These are phyloP conservation scores for Tolypocladium amazonense DNA, from an alignment of 2,329 filamentous ascomycete species.

Conservation along the genomic window DNA sequence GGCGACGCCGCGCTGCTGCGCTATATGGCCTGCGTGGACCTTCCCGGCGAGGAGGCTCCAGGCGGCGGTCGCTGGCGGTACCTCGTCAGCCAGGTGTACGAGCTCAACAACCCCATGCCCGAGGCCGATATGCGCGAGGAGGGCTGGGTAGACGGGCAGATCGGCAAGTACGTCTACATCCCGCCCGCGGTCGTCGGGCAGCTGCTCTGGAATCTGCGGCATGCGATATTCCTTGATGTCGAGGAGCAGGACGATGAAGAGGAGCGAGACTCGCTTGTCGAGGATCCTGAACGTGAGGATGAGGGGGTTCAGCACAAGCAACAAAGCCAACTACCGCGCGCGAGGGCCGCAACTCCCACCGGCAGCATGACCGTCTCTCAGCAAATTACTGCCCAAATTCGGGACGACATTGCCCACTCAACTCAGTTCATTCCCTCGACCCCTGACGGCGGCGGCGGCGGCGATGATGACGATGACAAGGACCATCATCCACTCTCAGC, in stretches of 20 bases:
- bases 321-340: neutral
- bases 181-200: conserved; percentile 47
- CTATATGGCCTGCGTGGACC: conserved; percentile 47
- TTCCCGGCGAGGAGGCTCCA: conserved; percentile 30
- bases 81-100: conserved; percentile 38
- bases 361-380: conserved; percentile 33
- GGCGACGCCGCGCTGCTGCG: conserved; percentile 37
- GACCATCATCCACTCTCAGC: neutral
- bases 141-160: conserved; percentile 40
- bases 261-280: conserved; percentile 5
- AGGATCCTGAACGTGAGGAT: neutral
- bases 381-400: conserved; percentile 40
- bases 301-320: neutral
- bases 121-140: conserved; percentile 40
- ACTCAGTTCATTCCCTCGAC: conserved; percentile 26
- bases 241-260: conserved; percentile 10
- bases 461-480: conserved; percentile 1
- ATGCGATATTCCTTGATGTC: conserved; percentile 30
- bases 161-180: conserved; percentile 42
- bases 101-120: conserved; percentile 48
- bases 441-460: conserved; percentile 9
- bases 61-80: conserved; percentile 11
- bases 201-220: conserved; percentile 46
- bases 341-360: neutral
- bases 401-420: conserved; percentile 31